Evolutionary conservation across 2,329 filamentous ascomycete species (phyloP), one percentile per base, ranked within the genome.

Genomic region (Pseudocercospora musae): DNA sequence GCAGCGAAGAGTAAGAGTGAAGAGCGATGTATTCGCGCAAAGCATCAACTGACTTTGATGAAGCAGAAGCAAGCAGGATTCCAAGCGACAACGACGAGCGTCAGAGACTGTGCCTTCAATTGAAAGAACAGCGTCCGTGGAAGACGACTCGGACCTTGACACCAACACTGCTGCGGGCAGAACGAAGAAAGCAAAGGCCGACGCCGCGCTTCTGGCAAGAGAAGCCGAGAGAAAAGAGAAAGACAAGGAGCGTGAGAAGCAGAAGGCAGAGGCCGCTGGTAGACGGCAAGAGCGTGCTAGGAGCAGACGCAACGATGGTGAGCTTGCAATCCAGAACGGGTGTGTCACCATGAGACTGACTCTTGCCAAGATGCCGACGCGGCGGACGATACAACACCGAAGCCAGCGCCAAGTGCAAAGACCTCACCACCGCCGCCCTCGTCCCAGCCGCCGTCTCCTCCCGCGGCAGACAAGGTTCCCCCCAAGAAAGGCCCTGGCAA

Each of bases 1-100:
- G 92, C 66, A 96, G 92, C 66, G 92, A 97, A 84, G 91, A 96
- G 94, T 98, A 83, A 78, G 92, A 86, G 44, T 55, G 29, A 25
- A 18, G 27, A 25, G 2, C n/a, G 7, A 20, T 52, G 1, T n/a
- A 52, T 29, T 56, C 5, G n/a, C 46, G 25, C 7, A 33, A 37
- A n/a, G n/a, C 49, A 37, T 1, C 27, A 37, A 60, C 66, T 72
- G 62, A 73, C 58, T 15, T 10, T 20, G 9, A 8, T 20, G 9
- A 8, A 10, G 61, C 56, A 96, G 92, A 69, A 88, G 88, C 73
- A 87, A 85, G 62, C 84, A 88, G 66, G 85, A 82, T 64, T 78
- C 85, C 54, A 98, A 98, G 79, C 85, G 94, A 68, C 92, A 92
- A 75, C 87, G 94, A 58, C 97, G 93, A 25, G 84, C 83, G 63